Evolutionary conservation across 129 eudicot genomes (phyloP).

Genomic region (Centella asiatica): DNA sequence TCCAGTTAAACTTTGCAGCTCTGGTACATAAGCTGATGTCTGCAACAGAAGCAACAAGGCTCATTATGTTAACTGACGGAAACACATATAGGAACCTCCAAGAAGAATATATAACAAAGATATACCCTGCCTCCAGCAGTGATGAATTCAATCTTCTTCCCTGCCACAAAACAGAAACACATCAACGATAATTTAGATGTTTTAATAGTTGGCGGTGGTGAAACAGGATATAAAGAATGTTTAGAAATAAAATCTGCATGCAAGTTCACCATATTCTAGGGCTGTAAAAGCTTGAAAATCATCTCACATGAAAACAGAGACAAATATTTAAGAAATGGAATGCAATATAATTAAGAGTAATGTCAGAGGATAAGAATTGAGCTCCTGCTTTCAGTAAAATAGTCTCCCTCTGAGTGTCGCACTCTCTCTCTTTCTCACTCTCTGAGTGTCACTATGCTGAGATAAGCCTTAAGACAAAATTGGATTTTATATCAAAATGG

Average conservation of each 20-base stretch:
- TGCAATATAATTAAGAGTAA: not conserved
- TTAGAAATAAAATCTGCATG: not conserved
- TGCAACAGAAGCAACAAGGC: constrained; percentile 21
- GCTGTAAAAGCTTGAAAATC: not conserved
- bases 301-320: not conserved
- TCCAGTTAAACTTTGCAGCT: constrained; percentile 70
- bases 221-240: not conserved
- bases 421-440: no score
- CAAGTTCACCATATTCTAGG: not conserved
- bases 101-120: constrained; percentile 4
- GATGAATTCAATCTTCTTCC: constrained; percentile 77
- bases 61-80: constrained; percentile 3
- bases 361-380: not conserved
- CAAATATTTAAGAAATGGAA: not conserved
- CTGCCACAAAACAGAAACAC: constrained; percentile 32
- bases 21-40: constrained; percentile 91
- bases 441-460: no score
- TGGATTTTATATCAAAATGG: no score
- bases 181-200: constrained; percentile 7
- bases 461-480: no score
- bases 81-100: not conserved
- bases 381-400: not conserved
- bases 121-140: constrained; percentile 94
- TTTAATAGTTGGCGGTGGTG: not conserved
- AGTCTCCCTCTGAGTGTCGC: no score